Conservation (phyloP, 2,329 filamentous ascomycete genomes). For the Ophiostoma sp. region DNA sequence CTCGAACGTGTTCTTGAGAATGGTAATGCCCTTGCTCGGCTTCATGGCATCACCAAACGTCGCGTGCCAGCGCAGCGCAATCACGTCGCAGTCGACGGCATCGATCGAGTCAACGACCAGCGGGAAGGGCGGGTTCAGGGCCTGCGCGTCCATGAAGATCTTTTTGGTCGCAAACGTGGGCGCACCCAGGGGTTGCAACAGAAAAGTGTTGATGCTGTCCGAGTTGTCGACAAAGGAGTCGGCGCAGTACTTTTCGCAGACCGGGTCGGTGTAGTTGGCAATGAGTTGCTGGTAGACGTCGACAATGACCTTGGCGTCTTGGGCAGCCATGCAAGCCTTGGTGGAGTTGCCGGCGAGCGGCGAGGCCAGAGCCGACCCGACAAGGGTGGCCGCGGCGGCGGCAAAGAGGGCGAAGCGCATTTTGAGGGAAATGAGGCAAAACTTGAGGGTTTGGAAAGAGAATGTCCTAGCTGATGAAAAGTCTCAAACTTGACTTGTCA, state of each 20-base stretch:
- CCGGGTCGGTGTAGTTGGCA: constrained; percentile 35
- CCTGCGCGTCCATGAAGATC: constrained; percentile 38
- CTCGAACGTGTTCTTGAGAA: constrained; percentile 34
- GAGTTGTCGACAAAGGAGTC: constrained; percentile 37
- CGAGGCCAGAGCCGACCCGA: constrained; percentile 23
- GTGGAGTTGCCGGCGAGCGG: constrained; percentile 20
- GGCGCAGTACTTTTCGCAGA: constrained; percentile 36
- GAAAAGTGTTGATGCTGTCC: constrained; percentile 40
- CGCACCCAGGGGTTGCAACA: constrained; percentile 35
- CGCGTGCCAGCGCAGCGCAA: constrained; percentile 37
- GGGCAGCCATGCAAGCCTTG: constrained; percentile 15
- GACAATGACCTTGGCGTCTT: constrained; percentile 35
- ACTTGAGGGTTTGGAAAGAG: neutral
- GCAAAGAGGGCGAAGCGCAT: constrained; percentile 24
- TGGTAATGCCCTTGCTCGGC: constrained; percentile 37
- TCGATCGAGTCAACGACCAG: constrained; percentile 36
- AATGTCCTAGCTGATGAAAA: neutral
- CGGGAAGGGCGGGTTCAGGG: constrained; percentile 35
- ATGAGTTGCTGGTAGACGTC: constrained; percentile 36
- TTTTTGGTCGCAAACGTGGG: constrained; percentile 38
- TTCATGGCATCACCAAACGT: constrained; percentile 36
- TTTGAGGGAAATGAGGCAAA: neutral
- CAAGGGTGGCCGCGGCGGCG: constrained; percentile 22
- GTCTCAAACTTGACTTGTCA: neutral
- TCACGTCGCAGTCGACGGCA: constrained; percentile 35